Evolutionary conservation across 1,139 yeast genomes (phyloP).

Genomic region (Yamadazyma atlantica): DNA sequence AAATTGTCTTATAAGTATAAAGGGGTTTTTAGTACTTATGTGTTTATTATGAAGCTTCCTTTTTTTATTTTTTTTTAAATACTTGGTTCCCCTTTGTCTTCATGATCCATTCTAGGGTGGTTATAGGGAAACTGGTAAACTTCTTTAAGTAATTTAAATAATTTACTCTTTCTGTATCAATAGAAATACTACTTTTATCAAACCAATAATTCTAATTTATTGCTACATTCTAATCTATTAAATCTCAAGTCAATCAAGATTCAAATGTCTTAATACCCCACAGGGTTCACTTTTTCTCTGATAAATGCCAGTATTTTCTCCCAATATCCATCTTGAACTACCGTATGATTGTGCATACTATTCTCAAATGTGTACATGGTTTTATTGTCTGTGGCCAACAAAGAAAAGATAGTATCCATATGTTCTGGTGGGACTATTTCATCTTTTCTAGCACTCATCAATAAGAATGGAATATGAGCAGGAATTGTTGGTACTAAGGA

Average conservation of each 20-base stretch:
- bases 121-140: neutral
- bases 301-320: slow-evolving; percentile 59
- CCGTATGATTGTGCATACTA: slow-evolving; percentile 80
- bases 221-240: too few species aligned
- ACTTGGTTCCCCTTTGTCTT: neutral
- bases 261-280: slow-evolving; percentile 26
- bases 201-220: neutral
- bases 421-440: slow-evolving; percentile 92
- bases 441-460: slow-evolving; percentile 74
- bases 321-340: slow-evolving; percentile 75
- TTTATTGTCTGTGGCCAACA: slow-evolving; percentile 48
- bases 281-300: slow-evolving; percentile 38
- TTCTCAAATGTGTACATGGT: slow-evolving; percentile 52
- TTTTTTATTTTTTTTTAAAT: neutral
- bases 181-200: slow-evolving; percentile 4
- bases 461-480: slow-evolving; percentile 59
- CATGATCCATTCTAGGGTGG: neutral
- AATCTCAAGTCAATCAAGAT: neutral
- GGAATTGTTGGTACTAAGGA: slow-evolving; percentile 53
- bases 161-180: slow-evolving; percentile 7
- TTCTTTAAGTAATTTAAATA: slow-evolving; percentile 1
- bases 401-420: slow-evolving; percentile 61
- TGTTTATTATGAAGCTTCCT: slow-evolving; percentile 1
- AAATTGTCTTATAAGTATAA: slow-evolving; percentile 34
- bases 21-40: neutral